A percentile compares a stretch with the other conserved stretches of the same genome.
These are phyloP conservation scores for Lasiosphaeria miniovina DNA, from an alignment of 495 filamentous ascomycete species.

Conservation along the genomic window DNA sequence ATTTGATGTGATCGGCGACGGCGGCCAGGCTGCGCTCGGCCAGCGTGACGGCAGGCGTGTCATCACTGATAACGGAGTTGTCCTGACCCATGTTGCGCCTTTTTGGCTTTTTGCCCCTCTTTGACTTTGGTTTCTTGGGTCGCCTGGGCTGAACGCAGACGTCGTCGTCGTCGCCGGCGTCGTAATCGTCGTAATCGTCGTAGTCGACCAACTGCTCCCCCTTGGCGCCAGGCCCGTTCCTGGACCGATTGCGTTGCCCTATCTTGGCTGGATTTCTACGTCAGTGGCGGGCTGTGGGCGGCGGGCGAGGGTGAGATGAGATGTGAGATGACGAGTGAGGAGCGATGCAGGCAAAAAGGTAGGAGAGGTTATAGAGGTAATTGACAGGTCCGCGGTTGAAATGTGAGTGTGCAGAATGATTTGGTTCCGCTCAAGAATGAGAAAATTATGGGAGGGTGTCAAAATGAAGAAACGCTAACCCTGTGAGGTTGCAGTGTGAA, in stretches of 20 bases:
- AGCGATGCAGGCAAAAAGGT: background rate
- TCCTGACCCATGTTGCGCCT: slow-evolving; percentile 44
- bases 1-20: slow-evolving; percentile 72
- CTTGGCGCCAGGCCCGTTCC: slow-evolving; percentile 16
- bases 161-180: slow-evolving; percentile 22
- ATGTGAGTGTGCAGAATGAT: no score
- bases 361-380: background rate
- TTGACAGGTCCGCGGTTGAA: no score
- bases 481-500: no score
- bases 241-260: slow-evolving; percentile 18
- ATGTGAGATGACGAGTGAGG: no score
- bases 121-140: background rate
- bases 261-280: slow-evolving; percentile 20
- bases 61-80: slow-evolving; percentile 57
- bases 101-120: background rate
- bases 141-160: slow-evolving; percentile 21
- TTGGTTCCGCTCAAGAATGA: no score
- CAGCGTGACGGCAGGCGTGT: slow-evolving; percentile 61
- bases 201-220: slow-evolving; percentile 9
- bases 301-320: slow-evolving; percentile 3
- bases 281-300: slow-evolving; percentile 5
- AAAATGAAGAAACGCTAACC: no score
- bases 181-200: slow-evolving; percentile 17
- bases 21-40: slow-evolving; percentile 63
- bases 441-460: no score